Conservation (phyloP, 768 basidiomycete species). For the Auricularia cornea region DNA sequence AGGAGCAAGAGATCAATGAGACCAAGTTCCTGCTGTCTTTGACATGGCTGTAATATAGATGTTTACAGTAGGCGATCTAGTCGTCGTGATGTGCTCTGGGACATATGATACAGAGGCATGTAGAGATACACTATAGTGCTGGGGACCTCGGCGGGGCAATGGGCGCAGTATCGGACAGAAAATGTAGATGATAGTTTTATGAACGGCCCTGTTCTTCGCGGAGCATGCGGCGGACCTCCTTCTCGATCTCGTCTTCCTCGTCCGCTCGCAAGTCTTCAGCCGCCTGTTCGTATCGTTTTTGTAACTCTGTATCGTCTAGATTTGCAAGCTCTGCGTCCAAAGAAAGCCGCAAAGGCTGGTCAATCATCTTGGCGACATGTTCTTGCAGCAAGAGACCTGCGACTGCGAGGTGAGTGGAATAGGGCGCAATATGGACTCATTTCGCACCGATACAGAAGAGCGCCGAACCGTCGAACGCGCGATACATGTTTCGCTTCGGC, state of each 20-base stretch:
- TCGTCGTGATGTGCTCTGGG: too few relatives aligned
- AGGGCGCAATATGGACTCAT: background rate
- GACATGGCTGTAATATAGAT: too few relatives aligned
- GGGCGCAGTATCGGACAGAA: too few relatives aligned
- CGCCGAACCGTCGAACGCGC: background rate
- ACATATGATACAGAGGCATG: too few relatives aligned
- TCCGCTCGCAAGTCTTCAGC: background rate
- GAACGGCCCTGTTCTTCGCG: too few relatives aligned
- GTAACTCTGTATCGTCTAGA: background rate
- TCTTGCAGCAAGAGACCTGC: background rate
- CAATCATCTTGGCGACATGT: background rate
- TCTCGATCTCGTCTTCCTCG: background rate
- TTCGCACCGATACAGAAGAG: background rate
- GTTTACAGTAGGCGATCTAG: too few relatives aligned
- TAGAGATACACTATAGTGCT: too few relatives aligned
- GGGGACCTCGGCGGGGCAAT: too few relatives aligned
- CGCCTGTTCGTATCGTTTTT: background rate
- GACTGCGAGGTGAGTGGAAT: background rate
- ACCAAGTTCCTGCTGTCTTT: slow-evolving; percentile 67
- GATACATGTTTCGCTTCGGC: background rate
- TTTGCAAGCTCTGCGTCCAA: background rate
- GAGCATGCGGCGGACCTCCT: background rate
- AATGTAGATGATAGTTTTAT: too few relatives aligned
- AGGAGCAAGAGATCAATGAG: slow-evolving; percentile 82
- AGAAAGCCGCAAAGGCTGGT: background rate